phyloP scores from a whole-genome alignment of 2,329 filamentous ascomycete genomes.

The Cladosporium cucumerinum region DNA sequence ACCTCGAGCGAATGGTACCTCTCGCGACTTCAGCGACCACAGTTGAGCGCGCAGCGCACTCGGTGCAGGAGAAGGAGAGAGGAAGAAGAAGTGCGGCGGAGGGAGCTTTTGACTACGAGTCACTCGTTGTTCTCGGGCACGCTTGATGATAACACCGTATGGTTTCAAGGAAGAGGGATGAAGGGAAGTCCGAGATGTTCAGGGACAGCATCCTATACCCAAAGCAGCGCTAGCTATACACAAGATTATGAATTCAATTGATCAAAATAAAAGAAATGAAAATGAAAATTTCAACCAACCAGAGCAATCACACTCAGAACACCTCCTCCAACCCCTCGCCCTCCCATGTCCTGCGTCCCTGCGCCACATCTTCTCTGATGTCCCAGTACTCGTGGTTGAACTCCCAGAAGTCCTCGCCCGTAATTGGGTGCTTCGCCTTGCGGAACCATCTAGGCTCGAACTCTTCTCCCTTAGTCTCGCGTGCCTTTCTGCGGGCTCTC shows the following conservation, averaged over 20 bases:
- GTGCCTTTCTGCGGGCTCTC: slow-evolving; percentile 66
- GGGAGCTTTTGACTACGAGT: background rate
- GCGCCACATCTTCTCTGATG: slow-evolving; percentile 62
- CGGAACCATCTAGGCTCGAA: slow-evolving; percentile 84
- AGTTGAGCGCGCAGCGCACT: slow-evolving; percentile 1
- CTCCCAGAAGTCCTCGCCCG: slow-evolving; percentile 86
- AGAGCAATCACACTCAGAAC: slow-evolving; percentile 37
- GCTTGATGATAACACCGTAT: too few relatives aligned
- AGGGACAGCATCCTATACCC: background rate
- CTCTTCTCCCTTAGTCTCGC: slow-evolving; percentile 76
- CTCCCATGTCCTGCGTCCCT: slow-evolving; percentile 63
- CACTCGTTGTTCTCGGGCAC: too few relatives aligned
- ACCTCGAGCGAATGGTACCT: slow-evolving; percentile 1
- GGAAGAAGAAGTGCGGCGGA: background rate
- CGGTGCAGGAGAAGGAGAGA: background rate
- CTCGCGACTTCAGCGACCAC: slow-evolving; percentile 6
- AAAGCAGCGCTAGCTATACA: background rate
- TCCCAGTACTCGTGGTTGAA: slow-evolving; percentile 90
- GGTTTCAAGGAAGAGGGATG: background rate
- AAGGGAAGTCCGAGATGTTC: too few relatives aligned
- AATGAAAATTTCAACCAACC: background rate
- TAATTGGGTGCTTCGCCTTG: slow-evolving; percentile 68
- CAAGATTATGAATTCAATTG: background rate
- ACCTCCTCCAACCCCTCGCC: slow-evolving; percentile 66
- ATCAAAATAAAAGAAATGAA: background rate